Evolutionary conservation across 768 basidiomycete species (phyloP).

Genomic region (Exidia glandulosa): DNA sequence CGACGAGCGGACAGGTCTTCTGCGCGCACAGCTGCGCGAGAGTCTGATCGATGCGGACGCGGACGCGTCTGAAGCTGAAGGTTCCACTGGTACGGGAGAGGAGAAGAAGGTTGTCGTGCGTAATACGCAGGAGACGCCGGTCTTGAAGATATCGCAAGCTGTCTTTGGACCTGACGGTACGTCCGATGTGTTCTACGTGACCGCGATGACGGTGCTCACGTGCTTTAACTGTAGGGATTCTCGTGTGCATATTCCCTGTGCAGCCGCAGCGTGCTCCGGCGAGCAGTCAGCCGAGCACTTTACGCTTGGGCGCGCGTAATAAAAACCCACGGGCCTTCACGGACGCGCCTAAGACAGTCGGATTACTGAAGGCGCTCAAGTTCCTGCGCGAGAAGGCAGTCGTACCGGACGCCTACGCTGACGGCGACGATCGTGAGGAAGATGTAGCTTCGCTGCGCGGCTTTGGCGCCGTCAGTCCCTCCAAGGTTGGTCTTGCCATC

Average conservation of each 20-base stretch:
- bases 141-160: conserved; percentile 79
- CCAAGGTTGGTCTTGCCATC: not conserved
- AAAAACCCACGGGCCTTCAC: conserved; percentile 11
- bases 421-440: not conserved
- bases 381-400: not conserved
- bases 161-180: conserved; percentile 82
- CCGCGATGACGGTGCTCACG: not conserved
- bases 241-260: conserved; percentile 78
- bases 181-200: conserved; percentile 6
- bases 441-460: not conserved
- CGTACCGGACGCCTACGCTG: not conserved
- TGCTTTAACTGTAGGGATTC: conserved; percentile 54
- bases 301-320: conserved; percentile 27
- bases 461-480: not conserved
- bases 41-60: conserved; percentile 61
- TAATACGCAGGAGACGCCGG: conserved; percentile 22
- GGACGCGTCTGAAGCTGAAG: conserved; percentile 26
- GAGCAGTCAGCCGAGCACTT: conserved; percentile 34
- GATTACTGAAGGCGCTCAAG: not conserved
- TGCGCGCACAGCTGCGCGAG: conserved; percentile 30
- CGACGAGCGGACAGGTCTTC: conserved; percentile 36
- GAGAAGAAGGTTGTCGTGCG: conserved; percentile 52
- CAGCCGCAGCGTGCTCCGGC: conserved; percentile 64
- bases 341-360: conserved; percentile 25
- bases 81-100: conserved; percentile 31